These are phyloP conservation scores for Lanmaoa pseudosensibilis DNA, from an alignment of 768 basidiomycete genomes.

Conservation along the genomic window DNA sequence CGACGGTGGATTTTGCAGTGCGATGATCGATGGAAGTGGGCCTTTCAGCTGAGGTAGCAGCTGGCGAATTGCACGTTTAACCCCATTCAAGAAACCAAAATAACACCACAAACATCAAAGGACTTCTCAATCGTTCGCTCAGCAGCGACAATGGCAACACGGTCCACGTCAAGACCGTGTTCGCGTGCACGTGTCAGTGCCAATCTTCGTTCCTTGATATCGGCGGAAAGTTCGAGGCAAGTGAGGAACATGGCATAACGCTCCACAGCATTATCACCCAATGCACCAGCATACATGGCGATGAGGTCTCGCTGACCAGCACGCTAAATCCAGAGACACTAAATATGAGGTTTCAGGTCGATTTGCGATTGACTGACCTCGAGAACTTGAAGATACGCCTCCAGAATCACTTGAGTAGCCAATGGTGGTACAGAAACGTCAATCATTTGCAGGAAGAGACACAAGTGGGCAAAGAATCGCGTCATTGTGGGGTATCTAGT, in stretches of 20 bases:
- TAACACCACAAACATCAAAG: slow-evolving; percentile 49
- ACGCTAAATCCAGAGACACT: slow-evolving; percentile 38
- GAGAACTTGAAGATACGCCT: slow-evolving; percentile 84
- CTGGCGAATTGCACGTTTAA: slow-evolving; percentile 33
- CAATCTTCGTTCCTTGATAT: slow-evolving; percentile 60
- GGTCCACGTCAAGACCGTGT: slow-evolving; percentile 79
- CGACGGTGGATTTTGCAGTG: slow-evolving; percentile 53
- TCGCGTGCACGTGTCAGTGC: slow-evolving; percentile 77
- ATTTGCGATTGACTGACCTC: slow-evolving; percentile 50
- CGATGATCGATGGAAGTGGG: slow-evolving; percentile 59
- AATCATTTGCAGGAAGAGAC: slow-evolving; percentile 84
- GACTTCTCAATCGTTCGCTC: slow-evolving; percentile 73
- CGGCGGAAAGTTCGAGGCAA: slow-evolving; percentile 64
- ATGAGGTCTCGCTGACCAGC: slow-evolving; percentile 84
- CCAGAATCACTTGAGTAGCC: slow-evolving; percentile 78
- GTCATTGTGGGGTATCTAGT: slow-evolving; percentile 67
- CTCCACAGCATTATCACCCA: slow-evolving; percentile 89
- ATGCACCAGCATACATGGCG: slow-evolving; percentile 88
- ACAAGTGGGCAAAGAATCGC: slow-evolving; percentile 93
- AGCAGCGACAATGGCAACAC: slow-evolving; percentile 79
- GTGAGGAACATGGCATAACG: slow-evolving; percentile 90
- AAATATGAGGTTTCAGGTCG: neutral
- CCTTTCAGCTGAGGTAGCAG: slow-evolving; percentile 54
- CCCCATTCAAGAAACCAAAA: slow-evolving; percentile 7
- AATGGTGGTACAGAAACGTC: slow-evolving; percentile 69